Percentiles rank a stretch among this genome's conserved stretches.
These are phyloP conservation scores for Saccharomyces pastorianus DNA, from an alignment of 1,139 yeast genomes.

Conservation along the genomic window DNA sequence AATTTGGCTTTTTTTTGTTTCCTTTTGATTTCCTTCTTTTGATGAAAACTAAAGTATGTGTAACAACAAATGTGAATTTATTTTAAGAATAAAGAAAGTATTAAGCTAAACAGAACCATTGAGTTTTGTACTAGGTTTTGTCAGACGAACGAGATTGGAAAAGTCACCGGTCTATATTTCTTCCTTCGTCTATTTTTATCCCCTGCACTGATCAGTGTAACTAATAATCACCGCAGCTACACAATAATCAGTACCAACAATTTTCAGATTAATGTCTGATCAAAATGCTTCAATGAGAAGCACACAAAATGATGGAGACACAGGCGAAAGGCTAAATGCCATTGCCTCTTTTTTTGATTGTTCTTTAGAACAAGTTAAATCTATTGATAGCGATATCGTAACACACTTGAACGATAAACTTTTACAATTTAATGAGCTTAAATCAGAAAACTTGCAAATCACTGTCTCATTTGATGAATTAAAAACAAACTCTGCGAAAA, in stretches of 20 bases:
- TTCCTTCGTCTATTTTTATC: background rate
- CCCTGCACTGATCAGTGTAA: background rate
- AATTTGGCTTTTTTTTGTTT: background rate
- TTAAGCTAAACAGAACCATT: too few species aligned
- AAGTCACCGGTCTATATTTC: background rate
- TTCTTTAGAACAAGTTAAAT: background rate
- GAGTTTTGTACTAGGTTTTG: too few species aligned
- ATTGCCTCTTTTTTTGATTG: background rate
- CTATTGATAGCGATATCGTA: background rate
- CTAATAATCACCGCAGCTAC: background rate
- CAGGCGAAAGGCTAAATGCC: background rate
- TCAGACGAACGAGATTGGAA: too few species aligned
- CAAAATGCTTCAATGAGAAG: background rate
- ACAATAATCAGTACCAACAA: background rate
- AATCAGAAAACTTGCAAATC: constrained; percentile 8
- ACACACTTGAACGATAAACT: background rate
- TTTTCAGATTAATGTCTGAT: background rate
- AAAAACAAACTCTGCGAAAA: constrained; percentile 33
- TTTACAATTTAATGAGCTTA: constrained; percentile 6
- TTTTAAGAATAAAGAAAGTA: too few species aligned
- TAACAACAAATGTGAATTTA: background rate
- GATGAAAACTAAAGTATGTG: background rate
- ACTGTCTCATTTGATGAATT: constrained; percentile 46
- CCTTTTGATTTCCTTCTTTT: background rate
- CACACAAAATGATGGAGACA: background rate